A percentile compares a stretch with the other conserved stretches of the same genome.
phyloP scores from a whole-genome alignment of 2,329 filamentous ascomycete genomes.

The Epichloe hybrida region DNA sequence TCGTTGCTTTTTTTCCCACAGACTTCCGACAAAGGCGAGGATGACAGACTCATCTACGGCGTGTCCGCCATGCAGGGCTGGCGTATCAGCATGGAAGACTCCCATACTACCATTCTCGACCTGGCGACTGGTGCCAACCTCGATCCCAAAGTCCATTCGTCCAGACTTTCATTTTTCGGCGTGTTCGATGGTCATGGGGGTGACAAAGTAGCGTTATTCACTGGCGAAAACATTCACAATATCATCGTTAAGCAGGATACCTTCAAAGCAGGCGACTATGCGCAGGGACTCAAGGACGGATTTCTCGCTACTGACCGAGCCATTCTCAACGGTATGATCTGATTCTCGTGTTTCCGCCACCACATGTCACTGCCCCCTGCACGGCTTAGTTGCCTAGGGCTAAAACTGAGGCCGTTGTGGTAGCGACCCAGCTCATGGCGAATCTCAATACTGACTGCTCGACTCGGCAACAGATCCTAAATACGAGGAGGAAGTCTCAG shows the following conservation, averaged over 20 bases:
- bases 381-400: not conserved
- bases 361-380: not conserved
- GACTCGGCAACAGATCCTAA: conserved; percentile 56
- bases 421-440: not conserved
- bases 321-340: conserved; percentile 71
- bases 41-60: conserved; percentile 86
- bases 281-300: conserved; percentile 92
- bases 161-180: conserved; percentile 85
- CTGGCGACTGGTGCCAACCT: conserved; percentile 45
- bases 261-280: conserved; percentile 81
- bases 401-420: not conserved
- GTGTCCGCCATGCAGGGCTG: conserved; percentile 99
- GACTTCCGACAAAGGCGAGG: conserved; percentile 79
- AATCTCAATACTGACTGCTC: conserved; percentile 2
- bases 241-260: conserved; percentile 92
- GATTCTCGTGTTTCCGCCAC: not conserved
- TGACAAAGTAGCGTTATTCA: conserved; percentile 88
- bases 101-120: conserved; percentile 81
- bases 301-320: conserved; percentile 93
- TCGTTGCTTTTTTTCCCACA: conserved; percentile 23
- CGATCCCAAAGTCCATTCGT: conserved; percentile 50
- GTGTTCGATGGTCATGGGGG: conserved; percentile 97
- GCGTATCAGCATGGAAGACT: conserved; percentile 99
- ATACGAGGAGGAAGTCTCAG: conserved; percentile 96
- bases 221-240: conserved; percentile 83